These are phyloP conservation scores for Cydonia oblonga DNA, from an alignment of 331 rosid genomes.

Conservation along the genomic window DNA sequence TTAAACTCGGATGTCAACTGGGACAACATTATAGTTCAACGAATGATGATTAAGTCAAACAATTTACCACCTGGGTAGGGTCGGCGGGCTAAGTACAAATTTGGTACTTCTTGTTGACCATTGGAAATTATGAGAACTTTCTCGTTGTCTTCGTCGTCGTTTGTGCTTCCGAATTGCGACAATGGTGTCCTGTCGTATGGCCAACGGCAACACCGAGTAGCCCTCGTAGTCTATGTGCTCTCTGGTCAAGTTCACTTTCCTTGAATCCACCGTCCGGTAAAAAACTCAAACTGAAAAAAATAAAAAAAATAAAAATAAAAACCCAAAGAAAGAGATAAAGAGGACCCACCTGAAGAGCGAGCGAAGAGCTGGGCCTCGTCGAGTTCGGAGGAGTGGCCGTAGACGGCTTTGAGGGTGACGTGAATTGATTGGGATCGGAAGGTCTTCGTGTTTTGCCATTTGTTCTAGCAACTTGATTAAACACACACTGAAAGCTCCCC, in stretches of 20 bases:
- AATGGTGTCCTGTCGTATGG: constrained; percentile 3
- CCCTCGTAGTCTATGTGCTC: constrained; percentile 94
- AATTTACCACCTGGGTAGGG: constrained; percentile 15
- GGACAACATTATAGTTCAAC: too few relatives aligned
- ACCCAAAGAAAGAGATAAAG: neutral
- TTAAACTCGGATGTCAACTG: too few relatives aligned
- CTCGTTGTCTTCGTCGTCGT: constrained; percentile 18
- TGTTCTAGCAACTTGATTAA: neutral
- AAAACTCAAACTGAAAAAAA: neutral
- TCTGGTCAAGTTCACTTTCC: constrained; percentile 94
- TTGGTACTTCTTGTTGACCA: constrained; percentile 57
- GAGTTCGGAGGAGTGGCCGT: constrained; percentile 52
- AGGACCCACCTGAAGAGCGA: constrained; percentile 68
- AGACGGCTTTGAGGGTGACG: constrained; percentile 42
- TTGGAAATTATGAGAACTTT: constrained; percentile 65
- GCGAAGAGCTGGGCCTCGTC: constrained; percentile 81
- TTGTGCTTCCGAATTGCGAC: too few relatives aligned
- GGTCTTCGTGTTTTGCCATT: constrained; percentile 74
- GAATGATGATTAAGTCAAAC: too few relatives aligned
- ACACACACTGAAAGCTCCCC: too few relatives aligned
- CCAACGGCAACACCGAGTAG: constrained; percentile 94
- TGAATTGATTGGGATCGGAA: constrained; percentile 61
- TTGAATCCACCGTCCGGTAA: constrained; percentile 15
- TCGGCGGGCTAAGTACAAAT: constrained; percentile 81
- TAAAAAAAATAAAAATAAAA: too few relatives aligned